phyloP scores from a whole-genome alignment of 129 eudicot genomes.

The Gnaphalium uliginosum region DNA sequence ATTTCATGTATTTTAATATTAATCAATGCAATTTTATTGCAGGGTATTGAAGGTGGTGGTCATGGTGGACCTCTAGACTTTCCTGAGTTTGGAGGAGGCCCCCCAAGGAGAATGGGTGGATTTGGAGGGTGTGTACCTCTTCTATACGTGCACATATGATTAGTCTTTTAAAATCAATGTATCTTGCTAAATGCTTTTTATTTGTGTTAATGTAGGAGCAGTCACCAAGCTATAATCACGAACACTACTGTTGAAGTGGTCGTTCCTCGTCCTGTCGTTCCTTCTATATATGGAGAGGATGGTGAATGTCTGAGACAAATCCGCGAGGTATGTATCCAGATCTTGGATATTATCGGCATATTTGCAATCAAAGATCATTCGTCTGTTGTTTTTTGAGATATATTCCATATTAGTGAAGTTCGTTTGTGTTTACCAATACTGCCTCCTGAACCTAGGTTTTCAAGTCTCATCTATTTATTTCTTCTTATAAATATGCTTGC shows the following conservation, averaged over 20 bases:
- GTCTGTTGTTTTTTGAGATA: conserved; percentile 1
- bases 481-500: not conserved
- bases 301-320: conserved; percentile 93
- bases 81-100: conserved; percentile 58
- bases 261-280: conserved; percentile 86
- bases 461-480: not conserved
- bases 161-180: not conserved
- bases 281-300: conserved; percentile 90
- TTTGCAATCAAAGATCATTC: not conserved
- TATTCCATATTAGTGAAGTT: not conserved
- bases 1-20: conserved; percentile 3
- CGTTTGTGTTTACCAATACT: not conserved
- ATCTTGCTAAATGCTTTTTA: not conserved
- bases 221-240: conserved; percentile 72
- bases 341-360: not conserved
- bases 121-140: conserved; percentile 71
- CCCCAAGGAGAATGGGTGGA: conserved; percentile 77
- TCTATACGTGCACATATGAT: not conserved
- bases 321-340: conserved; percentile 61
- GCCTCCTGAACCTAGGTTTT: not conserved
- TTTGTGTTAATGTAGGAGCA: conserved; percentile 40
- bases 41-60: conserved; percentile 80
- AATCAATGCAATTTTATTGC: conserved; percentile 18
- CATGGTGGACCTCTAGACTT: conserved; percentile 79
- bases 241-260: conserved; percentile 95